These are phyloP conservation scores for Nitzschia sp. DNA, from an alignment of 108 stramenopile genomes.

Conservation along the genomic window DNA sequence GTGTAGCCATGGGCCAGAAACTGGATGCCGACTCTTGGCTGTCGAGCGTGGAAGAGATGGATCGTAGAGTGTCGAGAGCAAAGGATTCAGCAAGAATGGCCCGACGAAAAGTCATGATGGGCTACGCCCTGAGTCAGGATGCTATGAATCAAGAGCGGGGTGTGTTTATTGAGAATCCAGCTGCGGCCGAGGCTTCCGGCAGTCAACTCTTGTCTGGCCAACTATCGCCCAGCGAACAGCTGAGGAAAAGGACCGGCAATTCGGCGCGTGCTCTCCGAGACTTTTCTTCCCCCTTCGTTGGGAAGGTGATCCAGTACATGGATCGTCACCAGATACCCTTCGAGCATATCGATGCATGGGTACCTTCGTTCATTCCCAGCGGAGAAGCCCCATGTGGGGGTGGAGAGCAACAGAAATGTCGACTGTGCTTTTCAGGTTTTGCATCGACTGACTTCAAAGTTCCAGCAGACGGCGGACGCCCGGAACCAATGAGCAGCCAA, in stretches of 20 bases:
- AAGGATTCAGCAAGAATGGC: conserved; percentile 73
- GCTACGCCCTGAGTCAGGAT: conserved; percentile 71
- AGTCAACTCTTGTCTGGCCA: conserved; percentile 19
- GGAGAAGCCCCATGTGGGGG: not conserved
- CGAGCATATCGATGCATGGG: conserved; percentile 87
- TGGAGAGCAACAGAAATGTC: conserved; percentile 34
- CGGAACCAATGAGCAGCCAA: conserved; percentile 27
- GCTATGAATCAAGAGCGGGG: conserved; percentile 47
- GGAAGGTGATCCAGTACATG: conserved; percentile 63
- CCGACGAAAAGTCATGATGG: conserved; percentile 78
- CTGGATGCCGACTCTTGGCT: conserved; percentile 74
- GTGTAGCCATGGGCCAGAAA: conserved; percentile 55
- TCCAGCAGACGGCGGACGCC: conserved; percentile 23
- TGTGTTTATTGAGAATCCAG: conserved; percentile 77
- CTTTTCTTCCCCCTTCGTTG: conserved; percentile 74
- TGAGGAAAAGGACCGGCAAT: not conserved
- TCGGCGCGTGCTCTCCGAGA: conserved; percentile 18
- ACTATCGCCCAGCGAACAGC: not conserved
- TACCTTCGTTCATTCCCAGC: conserved; percentile 60
- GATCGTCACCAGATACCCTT: conserved; percentile 76
- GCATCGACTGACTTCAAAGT: conserved; percentile 60
- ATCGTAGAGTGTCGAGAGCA: conserved; percentile 66
- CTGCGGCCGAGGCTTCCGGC: conserved; percentile 16
- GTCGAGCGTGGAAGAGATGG: conserved; percentile 77
- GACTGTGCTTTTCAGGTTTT: conserved; percentile 78